These are phyloP conservation scores for Cucurbitaria berberidis DNA, from an alignment of 2,329 filamentous ascomycete species.

Conservation along the genomic window DNA sequence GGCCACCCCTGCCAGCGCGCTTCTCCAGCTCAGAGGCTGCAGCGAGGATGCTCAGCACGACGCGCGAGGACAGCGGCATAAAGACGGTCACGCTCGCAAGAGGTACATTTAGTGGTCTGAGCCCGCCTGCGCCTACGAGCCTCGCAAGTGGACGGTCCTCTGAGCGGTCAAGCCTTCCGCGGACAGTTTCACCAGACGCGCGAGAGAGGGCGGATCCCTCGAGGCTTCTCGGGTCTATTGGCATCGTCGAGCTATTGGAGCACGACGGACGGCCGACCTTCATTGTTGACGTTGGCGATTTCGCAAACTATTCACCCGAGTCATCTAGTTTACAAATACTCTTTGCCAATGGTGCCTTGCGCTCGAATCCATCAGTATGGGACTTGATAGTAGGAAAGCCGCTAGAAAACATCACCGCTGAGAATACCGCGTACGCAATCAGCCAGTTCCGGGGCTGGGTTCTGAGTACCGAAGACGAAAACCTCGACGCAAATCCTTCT, in stretches of 20 bases:
- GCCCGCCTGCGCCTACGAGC: constrained; percentile 52
- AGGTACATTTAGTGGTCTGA: constrained; percentile 51
- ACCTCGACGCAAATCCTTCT: constrained; percentile 57
- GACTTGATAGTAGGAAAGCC: constrained; percentile 61
- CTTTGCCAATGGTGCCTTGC: constrained; percentile 72
- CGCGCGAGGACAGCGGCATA: constrained; percentile 57
- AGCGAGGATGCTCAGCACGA: constrained; percentile 63
- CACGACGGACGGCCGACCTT: constrained; percentile 79
- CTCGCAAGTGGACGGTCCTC: constrained; percentile 62
- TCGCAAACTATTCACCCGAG: constrained; percentile 60
- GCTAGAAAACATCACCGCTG: constrained; percentile 39
- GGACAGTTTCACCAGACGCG: constrained; percentile 59
- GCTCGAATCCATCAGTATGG: constrained; percentile 61
- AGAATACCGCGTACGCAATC: constrained; percentile 39
- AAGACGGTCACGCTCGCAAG: constrained; percentile 60
- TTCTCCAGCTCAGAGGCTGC: constrained; percentile 65
- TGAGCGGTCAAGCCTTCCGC: constrained; percentile 60
- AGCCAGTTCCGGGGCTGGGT: constrained; percentile 73
- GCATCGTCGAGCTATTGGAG: constrained; percentile 75
- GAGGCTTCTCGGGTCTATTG: constrained; percentile 67
- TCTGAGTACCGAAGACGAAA: constrained; percentile 61
- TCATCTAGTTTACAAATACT: constrained; percentile 62
- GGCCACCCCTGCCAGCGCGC: constrained; percentile 57
- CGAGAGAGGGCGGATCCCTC: constrained; percentile 56
- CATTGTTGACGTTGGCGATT: constrained; percentile 70